Conservation (phyloP, 495 filamentous ascomycete species). For the Penicillium goetzii region DNA sequence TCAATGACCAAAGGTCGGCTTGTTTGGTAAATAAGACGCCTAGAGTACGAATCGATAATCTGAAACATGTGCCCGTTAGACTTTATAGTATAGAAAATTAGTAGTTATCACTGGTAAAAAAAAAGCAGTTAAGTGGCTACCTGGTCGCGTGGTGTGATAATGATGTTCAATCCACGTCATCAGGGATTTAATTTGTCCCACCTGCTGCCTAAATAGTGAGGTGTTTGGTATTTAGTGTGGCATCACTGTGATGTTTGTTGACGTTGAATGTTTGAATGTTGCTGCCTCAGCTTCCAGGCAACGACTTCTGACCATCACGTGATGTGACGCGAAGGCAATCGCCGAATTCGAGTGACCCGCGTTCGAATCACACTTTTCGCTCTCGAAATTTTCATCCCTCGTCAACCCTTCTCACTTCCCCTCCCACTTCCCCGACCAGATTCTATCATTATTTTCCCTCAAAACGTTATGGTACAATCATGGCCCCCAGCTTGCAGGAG, state of each 20-base stretch:
- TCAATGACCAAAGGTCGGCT: not conserved
- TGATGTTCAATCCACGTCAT: too few relatives aligned
- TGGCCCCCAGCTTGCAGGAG: constrained; percentile 69
- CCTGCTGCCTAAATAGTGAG: too few relatives aligned
- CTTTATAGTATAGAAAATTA: too few relatives aligned
- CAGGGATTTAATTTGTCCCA: too few relatives aligned
- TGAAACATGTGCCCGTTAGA: too few relatives aligned
- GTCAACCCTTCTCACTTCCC: constrained; percentile 11
- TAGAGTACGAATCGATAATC: too few relatives aligned
- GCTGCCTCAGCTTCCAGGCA: not conserved
- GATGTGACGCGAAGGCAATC: not conserved
- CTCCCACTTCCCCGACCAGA: not conserved
- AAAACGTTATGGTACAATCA: constrained; percentile 39
- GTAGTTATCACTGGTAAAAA: too few relatives aligned
- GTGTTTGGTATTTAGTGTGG: too few relatives aligned
- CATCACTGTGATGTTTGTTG: not conserved
- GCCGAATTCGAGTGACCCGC: constrained; percentile 27
- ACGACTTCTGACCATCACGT: not conserved
- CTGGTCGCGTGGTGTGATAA: too few relatives aligned
- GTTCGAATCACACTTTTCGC: constrained; percentile 46
- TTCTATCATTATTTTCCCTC: not conserved
- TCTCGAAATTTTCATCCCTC: constrained; percentile 27
- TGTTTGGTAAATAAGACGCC: not conserved
- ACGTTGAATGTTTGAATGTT: too few relatives aligned
- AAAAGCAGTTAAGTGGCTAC: too few relatives aligned